Evolutionary conservation across 352 stramenopile genomes (phyloP), one percentile per base, ranked within the genome.

Genomic region (Pythium aquatile): DNA sequence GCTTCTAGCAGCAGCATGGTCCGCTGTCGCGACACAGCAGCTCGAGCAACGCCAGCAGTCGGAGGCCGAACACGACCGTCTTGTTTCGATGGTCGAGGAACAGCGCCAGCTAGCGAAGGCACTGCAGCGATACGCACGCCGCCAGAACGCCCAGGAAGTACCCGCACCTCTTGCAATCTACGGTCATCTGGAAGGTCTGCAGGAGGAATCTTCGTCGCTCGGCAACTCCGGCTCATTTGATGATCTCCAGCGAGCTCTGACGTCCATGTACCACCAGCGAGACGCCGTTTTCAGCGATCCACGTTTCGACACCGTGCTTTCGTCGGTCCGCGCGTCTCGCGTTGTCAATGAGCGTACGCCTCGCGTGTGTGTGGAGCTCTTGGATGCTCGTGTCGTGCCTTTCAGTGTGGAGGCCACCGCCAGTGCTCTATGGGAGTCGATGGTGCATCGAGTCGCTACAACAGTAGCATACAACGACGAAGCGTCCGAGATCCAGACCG

Each of bases 61-160:
- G 5, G 68, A 78, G 29, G 60, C 58, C 5, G 71, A 78, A 33
- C 74, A 78, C 49, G n/a, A 37, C 5, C 64, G 39, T 16, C 44
- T 78, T 7, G 20, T 56, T 10, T 39, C 67, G 55, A 28, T 61
- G 6, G 17, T 78, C 4, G 61, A 78, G 37, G 61, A 71, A 14
- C 71, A 78, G 14, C 47, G 74, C 24, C 57, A 55, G 64, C 54
- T 78, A 29, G 68, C 68, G 0, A 69, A 53, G 29, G 55, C 55
- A 17, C 40, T 61, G 13, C 55, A 61, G 13, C 39, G 55, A 48
- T 61, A 61, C 39, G 55, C 55, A 24, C 37, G 55, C 4, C 55
- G 55, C 39, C 39, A 61, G 9, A 48, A 28, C 3, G 3, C 51
- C 39, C 55, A 61, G 24, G 55, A 61, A 44, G 51, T 61, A 16